phyloP scores from a whole-genome alignment of 2,329 filamentous ascomycete genomes.

The Botrytis porri region DNA sequence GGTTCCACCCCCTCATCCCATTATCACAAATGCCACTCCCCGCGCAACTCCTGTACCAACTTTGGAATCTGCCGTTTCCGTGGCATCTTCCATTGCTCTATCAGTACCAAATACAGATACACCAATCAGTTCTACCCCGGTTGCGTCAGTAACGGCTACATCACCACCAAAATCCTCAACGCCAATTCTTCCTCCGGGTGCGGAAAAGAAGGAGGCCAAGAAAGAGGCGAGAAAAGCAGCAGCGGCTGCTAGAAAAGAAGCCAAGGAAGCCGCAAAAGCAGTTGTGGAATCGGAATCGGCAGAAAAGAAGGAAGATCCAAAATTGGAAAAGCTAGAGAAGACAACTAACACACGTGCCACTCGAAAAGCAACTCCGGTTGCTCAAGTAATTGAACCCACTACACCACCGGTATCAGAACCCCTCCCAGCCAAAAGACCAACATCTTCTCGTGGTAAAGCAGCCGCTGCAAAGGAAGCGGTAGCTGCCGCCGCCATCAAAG shows the following conservation, averaged over 20 bases:
- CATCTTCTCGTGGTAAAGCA: slow-evolving; percentile 38
- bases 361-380: slow-evolving; percentile 17
- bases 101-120: slow-evolving; percentile 22
- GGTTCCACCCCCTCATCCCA: slow-evolving; percentile 46
- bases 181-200: slow-evolving; percentile 37
- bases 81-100: slow-evolving; percentile 24
- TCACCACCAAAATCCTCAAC: slow-evolving; percentile 39
- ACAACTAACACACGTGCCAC: slow-evolving; percentile 18
- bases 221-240: slow-evolving; percentile 25
- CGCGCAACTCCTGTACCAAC: slow-evolving; percentile 29
- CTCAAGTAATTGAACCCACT: slow-evolving; percentile 25
- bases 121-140: slow-evolving; percentile 21
- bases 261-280: slow-evolving; percentile 12
- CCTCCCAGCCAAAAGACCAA: slow-evolving; percentile 33
- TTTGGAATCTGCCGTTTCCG: slow-evolving; percentile 28
- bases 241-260: slow-evolving; percentile 1
- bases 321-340: slow-evolving; percentile 8
- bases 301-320: slow-evolving; percentile 13
- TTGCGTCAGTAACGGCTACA: slow-evolving; percentile 15
- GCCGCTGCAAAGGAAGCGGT: slow-evolving; percentile 32
- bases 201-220: slow-evolving; percentile 31
- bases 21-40: slow-evolving; percentile 37
- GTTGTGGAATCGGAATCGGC: neutral
- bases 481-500: slow-evolving; percentile 19
- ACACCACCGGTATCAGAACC: slow-evolving; percentile 21